A percentile compares a stretch with the other conserved stretches of the same genome.
Evolutionary conservation across 2,329 filamentous ascomycete species (phyloP).

Genomic region (Paraphoma chrysanthemicola): DNA sequence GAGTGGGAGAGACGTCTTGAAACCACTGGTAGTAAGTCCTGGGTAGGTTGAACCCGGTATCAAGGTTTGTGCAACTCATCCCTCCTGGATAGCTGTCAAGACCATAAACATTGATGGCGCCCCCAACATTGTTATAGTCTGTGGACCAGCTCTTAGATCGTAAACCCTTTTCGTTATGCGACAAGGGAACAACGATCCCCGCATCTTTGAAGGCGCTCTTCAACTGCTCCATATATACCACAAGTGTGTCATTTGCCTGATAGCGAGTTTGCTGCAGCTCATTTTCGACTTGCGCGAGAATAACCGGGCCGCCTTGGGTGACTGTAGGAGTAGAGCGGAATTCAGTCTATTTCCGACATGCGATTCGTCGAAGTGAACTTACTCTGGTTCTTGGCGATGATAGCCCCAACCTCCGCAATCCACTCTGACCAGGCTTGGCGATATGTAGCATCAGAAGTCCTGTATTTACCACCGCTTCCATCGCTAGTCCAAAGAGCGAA

Average conservation of each 20-base stretch:
- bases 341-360: too few species aligned
- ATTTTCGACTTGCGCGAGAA: constrained; percentile 62
- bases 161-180: constrained; percentile 61
- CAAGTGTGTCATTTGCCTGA: constrained; percentile 53
- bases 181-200: constrained; percentile 59
- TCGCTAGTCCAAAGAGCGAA: constrained; percentile 56
- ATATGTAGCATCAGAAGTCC: constrained; percentile 56
- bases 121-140: constrained; percentile 64
- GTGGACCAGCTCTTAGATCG: constrained; percentile 60
- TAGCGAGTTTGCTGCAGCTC: constrained; percentile 58
- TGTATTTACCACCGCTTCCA: constrained; percentile 53
- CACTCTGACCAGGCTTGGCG: constrained; percentile 57
- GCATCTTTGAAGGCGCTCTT: constrained; percentile 54
- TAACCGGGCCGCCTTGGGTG: constrained; percentile 59
- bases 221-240: constrained; percentile 62
- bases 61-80: constrained; percentile 58
- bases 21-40: constrained; percentile 66
- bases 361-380: too few species aligned
- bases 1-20: constrained; percentile 61
- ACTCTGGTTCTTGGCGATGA: constrained; percentile 56
- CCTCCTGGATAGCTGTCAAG: constrained; percentile 58
- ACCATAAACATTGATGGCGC: constrained; percentile 60
- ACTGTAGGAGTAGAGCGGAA: constrained; percentile 26
- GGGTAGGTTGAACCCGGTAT: constrained; percentile 58
- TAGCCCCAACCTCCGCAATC: constrained; percentile 54